Evolutionary conservation across 2,329 filamentous ascomycete species (phyloP).

Genomic region (Juglanconis oblonga): DNA sequence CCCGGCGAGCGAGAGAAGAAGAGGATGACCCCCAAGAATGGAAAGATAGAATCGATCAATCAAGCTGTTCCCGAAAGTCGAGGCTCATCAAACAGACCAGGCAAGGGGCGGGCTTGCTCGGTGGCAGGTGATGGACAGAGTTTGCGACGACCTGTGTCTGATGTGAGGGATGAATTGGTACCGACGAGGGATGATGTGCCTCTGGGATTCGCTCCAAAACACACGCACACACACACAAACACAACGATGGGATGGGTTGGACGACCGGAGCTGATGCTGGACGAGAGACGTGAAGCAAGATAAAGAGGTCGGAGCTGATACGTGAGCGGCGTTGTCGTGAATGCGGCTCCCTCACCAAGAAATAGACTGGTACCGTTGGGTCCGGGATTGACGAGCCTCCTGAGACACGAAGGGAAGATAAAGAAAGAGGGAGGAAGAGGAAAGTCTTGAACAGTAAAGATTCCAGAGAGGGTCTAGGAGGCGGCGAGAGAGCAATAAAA

Average conservation of each 20-base stretch:
- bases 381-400: constrained; percentile 30
- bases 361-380: constrained; percentile 22
- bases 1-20: constrained; percentile 18
- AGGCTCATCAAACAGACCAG: constrained; percentile 30
- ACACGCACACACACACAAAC: no score
- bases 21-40: constrained; percentile 22
- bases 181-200: constrained; percentile 33
- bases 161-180: constrained; percentile 29
- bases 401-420: constrained; percentile 29
- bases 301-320: constrained; percentile 14
- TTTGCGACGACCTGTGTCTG: constrained; percentile 35
- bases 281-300: constrained; percentile 18
- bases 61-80: constrained; percentile 27
- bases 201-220: constrained; percentile 26
- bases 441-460: constrained; percentile 40
- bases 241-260: constrained; percentile 22
- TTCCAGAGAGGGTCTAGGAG: constrained; percentile 31
- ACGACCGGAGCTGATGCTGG: background rate
- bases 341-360: constrained; percentile 22
- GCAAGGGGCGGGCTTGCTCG: constrained; percentile 24
- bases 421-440: constrained; percentile 35
- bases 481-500: constrained; percentile 29
- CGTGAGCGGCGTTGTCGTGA: constrained; percentile 10
- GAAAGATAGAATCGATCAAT: constrained; percentile 26
- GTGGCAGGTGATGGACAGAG: constrained; percentile 27